phyloP scores from a whole-genome alignment of 148 eudicot species.

The Rhododendron ovatum region DNA sequence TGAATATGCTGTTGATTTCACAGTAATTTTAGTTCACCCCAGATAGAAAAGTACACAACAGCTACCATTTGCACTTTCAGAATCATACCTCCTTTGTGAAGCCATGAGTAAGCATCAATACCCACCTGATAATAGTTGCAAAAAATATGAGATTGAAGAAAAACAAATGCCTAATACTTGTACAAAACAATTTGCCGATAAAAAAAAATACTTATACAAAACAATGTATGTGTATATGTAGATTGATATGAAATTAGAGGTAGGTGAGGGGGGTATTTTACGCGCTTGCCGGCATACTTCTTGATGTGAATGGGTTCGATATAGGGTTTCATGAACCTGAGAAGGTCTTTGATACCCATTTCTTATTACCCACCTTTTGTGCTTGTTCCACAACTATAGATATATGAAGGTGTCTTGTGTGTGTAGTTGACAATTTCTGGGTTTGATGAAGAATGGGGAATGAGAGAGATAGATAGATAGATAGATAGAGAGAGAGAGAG shows the following conservation, averaged over 20 bases:
- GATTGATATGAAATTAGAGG: neutral
- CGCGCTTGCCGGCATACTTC: conserved; percentile 72
- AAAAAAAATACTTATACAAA: too few species aligned
- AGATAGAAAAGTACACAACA: neutral
- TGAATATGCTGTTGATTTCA: conserved; percentile 56
- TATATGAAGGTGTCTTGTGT: neutral
- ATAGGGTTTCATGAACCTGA: conserved; percentile 75
- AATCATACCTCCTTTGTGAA: conserved; percentile 78
- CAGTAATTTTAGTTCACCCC: neutral
- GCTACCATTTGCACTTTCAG: neutral
- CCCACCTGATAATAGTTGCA: conserved; percentile 46
- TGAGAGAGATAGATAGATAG: too few species aligned
- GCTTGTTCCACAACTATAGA: neutral
- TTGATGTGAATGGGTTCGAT: conserved; percentile 68
- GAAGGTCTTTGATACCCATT: conserved; percentile 87
- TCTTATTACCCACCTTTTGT: neutral
- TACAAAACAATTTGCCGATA: too few species aligned
- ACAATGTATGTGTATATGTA: neutral
- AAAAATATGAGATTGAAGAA: neutral
- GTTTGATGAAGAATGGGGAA: neutral
- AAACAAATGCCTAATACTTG: neutral
- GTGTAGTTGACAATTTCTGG: neutral
- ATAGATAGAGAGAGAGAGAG: neutral
- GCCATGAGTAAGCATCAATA: conserved; percentile 92
- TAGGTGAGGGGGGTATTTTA: conserved; percentile 13